These are phyloP conservation scores for Diplodia sapinea DNA, from an alignment of 2,329 filamentous ascomycete genomes.

Conservation along the genomic window DNA sequence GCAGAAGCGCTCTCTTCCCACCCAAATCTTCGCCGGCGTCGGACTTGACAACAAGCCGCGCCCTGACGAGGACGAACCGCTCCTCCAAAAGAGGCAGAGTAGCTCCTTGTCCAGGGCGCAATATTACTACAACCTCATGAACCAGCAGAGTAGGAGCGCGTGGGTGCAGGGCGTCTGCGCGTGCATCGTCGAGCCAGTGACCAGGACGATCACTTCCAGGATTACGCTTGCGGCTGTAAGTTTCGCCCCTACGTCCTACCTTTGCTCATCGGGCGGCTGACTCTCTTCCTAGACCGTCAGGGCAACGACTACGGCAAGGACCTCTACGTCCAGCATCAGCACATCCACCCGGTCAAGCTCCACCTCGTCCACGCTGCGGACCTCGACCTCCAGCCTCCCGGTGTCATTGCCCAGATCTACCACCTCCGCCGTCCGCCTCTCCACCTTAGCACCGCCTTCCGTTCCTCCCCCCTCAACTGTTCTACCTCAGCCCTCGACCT, in stretches of 20 bases:
- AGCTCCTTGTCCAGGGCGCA: neutral
- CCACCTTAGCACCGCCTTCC: neutral
- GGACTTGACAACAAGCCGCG: neutral
- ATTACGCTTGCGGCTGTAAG: neutral
- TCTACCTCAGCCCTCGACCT: neutral
- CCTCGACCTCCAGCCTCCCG: neutral
- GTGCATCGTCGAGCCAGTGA: neutral
- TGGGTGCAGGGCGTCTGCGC: conserved; percentile 1
- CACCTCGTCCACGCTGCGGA: neutral
- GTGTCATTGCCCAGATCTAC: neutral
- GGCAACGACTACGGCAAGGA: neutral
- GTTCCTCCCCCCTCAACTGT: neutral
- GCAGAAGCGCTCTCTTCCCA: neutral
- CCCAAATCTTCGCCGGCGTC: neutral
- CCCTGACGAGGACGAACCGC: neutral
- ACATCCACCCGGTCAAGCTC: too few relatives aligned
- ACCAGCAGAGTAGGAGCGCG: neutral
- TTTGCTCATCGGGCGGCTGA: neutral
- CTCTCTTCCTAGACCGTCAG: neutral
- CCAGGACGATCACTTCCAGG: neutral
- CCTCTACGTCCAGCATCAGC: neutral
- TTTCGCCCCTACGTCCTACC: too few relatives aligned
- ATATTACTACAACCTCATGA: neutral
- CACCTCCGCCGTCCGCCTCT: too few relatives aligned
- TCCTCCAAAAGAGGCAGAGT: neutral